These are phyloP conservation scores for Aspergillus kassunensis DNA, from an alignment of 495 filamentous ascomycete species.

Conservation along the genomic window DNA sequence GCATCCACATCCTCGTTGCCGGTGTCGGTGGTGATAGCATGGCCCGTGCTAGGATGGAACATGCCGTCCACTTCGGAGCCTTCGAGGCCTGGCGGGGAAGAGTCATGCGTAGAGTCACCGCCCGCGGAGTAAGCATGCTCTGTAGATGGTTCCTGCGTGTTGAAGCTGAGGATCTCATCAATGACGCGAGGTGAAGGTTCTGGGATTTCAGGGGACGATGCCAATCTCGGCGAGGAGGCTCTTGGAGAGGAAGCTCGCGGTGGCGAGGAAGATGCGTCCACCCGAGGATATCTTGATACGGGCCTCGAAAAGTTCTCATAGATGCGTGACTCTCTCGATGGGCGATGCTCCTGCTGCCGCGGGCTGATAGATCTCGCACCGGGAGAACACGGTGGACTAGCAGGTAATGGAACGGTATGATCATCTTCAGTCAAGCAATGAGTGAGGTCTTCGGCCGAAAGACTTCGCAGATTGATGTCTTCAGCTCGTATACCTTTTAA, in stretches of 20 bases:
- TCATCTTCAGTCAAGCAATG: slow-evolving; percentile 22
- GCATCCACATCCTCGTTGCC: slow-evolving; percentile 46
- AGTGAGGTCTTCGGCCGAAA: slow-evolving; percentile 51
- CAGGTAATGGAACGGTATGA: slow-evolving; percentile 11
- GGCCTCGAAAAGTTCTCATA: slow-evolving; percentile 52
- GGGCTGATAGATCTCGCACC: slow-evolving; percentile 18
- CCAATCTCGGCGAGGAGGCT: slow-evolving; percentile 24
- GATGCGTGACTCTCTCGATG: slow-evolving; percentile 31
- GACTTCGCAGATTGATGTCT: slow-evolving; percentile 60
- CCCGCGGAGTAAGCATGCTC: slow-evolving; percentile 35
- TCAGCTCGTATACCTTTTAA: slow-evolving; percentile 61
- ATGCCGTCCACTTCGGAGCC: slow-evolving; percentile 21
- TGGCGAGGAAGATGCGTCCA: slow-evolving; percentile 27
- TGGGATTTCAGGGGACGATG: slow-evolving; percentile 29
- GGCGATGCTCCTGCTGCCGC: slow-evolving; percentile 7
- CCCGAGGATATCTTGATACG: slow-evolving; percentile 32
- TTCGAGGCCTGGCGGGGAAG: slow-evolving; percentile 19
- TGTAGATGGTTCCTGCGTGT: slow-evolving; percentile 26
- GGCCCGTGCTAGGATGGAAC: slow-evolving; percentile 15
- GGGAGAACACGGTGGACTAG: slow-evolving; percentile 19
- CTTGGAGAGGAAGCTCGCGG: slow-evolving; percentile 28
- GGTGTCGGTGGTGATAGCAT: slow-evolving; percentile 41
- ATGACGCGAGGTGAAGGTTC: slow-evolving; percentile 42
- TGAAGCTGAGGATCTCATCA: slow-evolving; percentile 41
- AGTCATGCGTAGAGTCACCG: slow-evolving; percentile 4